Conservation (phyloP, 2,329 filamentous ascomycete species). For the Lachnellula subtilissima region DNA sequence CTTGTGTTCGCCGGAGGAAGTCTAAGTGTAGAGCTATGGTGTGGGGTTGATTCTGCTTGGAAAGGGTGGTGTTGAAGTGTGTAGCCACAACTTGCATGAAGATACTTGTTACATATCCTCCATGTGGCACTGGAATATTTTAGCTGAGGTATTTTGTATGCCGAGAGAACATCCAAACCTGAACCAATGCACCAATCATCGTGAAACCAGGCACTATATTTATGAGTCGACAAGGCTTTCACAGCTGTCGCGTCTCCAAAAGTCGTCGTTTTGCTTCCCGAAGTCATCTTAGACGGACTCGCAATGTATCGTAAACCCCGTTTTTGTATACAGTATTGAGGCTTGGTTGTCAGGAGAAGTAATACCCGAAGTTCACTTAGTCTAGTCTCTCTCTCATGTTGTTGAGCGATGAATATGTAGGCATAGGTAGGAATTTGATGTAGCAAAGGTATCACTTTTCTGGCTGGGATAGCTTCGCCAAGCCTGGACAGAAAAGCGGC, state of each 20-base stretch:
- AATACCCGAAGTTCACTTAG: too few species aligned
- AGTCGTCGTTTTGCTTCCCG: conserved; percentile 14
- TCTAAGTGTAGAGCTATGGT: conserved; percentile 61
- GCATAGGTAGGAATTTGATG: too few species aligned
- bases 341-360: neutral
- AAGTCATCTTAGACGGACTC: conserved; percentile 2
- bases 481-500: too few species aligned
- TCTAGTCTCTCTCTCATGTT: too few species aligned
- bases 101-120: conserved; percentile 62
- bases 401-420: too few species aligned
- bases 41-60: conserved; percentile 54
- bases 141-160: conserved; percentile 1
- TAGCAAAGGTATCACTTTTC: too few species aligned
- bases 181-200: conserved; percentile 62
- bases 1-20: conserved; percentile 59
- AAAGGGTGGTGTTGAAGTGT: conserved; percentile 55
- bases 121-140: conserved; percentile 58
- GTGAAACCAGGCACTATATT: conserved; percentile 51
- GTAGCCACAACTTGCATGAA: conserved; percentile 54
- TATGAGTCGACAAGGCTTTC: conserved; percentile 46
- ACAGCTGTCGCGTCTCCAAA: conserved; percentile 46
- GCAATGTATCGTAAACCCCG: neutral
- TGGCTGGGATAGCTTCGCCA: too few species aligned
- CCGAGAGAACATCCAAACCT: conserved; percentile 38
- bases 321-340: neutral